A percentile compares a stretch with the other conserved stretches of the same genome.
Conservation (phyloP, 1,284 basidiomycete species). For the Phaffia rhodozyma region DNA sequence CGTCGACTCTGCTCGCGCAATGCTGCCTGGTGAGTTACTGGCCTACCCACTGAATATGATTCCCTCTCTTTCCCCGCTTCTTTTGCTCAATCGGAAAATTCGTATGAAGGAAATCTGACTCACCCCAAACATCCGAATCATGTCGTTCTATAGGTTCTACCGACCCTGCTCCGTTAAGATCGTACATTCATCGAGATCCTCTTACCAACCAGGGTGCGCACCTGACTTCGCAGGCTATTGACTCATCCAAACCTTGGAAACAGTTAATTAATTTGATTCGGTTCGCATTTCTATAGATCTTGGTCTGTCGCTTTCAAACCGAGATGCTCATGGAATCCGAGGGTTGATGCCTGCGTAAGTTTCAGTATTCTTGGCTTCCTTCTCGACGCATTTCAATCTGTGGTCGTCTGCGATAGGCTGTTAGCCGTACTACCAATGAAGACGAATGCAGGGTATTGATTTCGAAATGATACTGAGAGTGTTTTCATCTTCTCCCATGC, state of each 20-base stretch:
- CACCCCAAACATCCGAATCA: too few species aligned
- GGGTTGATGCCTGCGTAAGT: conserved; percentile 12
- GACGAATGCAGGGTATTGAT: background rate
- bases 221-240: background rate
- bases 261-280: background rate
- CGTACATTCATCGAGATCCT: conserved; percentile 24
- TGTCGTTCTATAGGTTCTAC: too few species aligned
- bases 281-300: background rate
- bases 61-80: too few species aligned
- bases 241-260: background rate
- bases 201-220: conserved; percentile 24
- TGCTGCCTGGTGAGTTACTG: too few species aligned
- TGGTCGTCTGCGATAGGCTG: background rate
- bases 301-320: conserved; percentile 3
- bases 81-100: too few species aligned
- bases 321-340: background rate
- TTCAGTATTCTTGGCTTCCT: too few species aligned
- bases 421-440: too few species aligned
- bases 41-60: too few species aligned
- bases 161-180: too few species aligned
- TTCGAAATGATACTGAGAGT: background rate
- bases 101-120: too few species aligned
- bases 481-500: background rate
- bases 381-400: background rate
- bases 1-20: too few species aligned